Evolutionary conservation across 768 basidiomycete genomes (phyloP).

Genomic region (Lactifluus echinatus): DNA sequence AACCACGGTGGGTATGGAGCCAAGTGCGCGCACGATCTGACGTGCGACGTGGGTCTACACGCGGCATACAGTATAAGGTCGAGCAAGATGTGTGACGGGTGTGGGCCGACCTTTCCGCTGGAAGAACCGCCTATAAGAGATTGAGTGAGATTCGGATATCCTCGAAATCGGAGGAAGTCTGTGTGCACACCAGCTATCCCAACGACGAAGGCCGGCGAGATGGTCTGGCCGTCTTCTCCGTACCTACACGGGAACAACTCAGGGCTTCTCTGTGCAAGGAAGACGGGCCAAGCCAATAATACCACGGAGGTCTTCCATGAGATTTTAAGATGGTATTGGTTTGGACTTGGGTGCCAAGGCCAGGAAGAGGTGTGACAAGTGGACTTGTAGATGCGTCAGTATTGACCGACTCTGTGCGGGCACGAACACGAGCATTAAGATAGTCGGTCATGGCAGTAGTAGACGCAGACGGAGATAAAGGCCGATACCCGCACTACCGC

Average conservation of each 20-base stretch:
- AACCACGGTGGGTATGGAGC: conserved; percentile 80
- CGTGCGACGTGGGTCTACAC: conserved; percentile 75
- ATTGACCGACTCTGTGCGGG: conserved; percentile 1
- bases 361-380: conserved; percentile 9
- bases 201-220: conserved; percentile 73
- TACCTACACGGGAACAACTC: conserved; percentile 46
- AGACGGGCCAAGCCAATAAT: conserved; percentile 8
- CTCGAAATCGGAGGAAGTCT: neutral
- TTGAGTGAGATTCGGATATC: neutral
- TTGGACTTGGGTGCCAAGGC: conserved; percentile 26
- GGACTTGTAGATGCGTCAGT: conserved; percentile 5
- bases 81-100: neutral
- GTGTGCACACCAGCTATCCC: conserved; percentile 58
- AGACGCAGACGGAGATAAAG: neutral
- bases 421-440: conserved; percentile 3
- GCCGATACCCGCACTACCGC: neutral
- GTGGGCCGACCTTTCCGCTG: conserved; percentile 62
- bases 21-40: conserved; percentile 70
- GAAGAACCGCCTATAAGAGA: conserved; percentile 56
- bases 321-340: conserved; percentile 76
- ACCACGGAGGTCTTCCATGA: conserved; percentile 85
- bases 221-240: conserved; percentile 59
- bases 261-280: conserved; percentile 10
- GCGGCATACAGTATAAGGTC: neutral
- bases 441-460: conserved; percentile 9